Evolutionary conservation across 75 land plant species (phyloP), one percentile per base, ranked within the genome.

Genomic region (Cunninghamia lanceolata): DNA sequence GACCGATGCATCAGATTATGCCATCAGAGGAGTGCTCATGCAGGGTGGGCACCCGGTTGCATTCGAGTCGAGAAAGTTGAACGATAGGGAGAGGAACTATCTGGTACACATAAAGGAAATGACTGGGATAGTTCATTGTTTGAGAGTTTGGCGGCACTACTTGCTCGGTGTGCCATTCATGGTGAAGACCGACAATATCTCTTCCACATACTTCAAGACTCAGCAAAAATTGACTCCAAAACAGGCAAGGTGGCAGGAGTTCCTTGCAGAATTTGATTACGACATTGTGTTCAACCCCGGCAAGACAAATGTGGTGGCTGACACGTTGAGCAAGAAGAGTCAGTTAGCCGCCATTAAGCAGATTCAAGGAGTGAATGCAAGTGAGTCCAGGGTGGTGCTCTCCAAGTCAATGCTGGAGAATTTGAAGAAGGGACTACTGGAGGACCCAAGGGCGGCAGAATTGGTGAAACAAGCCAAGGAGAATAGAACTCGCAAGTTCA

Each of bases 231-330:
- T 87, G 3, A 73, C 54, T 0, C 85, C 63, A 0, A 83, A 87
- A 52, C 85, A 87, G 82, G 85, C 85, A 0, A 39, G 73, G 34
- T 87, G 88, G 85, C 88, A 84, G 54, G 88, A 84, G 0, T 87
- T 87, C 28, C 30, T 84, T 4, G 82, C 82, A 0, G 88, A 88
- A 38, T 88, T 88, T 45, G 83, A 88, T 45, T 54, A 34, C 11
- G 21, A 8, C 0, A 10, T 78, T 0, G 35, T 25, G 47, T 63
- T 84, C 3, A 77, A 19, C 0, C 21, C 68, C 0, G 68, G 68
- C 0, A 63, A 2, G 68, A 19, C 3, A 19, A 83, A 47, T 45
- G 9, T 4, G 0, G 83, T 76, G 0, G 85, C 73, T 1, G 83
- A 79, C 42, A 52, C 85, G 0, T 16, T 88, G 36, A 88, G 88